Conservation (phyloP, 106 monocot species). For the Dendrobium chrysotoxum region DNA sequence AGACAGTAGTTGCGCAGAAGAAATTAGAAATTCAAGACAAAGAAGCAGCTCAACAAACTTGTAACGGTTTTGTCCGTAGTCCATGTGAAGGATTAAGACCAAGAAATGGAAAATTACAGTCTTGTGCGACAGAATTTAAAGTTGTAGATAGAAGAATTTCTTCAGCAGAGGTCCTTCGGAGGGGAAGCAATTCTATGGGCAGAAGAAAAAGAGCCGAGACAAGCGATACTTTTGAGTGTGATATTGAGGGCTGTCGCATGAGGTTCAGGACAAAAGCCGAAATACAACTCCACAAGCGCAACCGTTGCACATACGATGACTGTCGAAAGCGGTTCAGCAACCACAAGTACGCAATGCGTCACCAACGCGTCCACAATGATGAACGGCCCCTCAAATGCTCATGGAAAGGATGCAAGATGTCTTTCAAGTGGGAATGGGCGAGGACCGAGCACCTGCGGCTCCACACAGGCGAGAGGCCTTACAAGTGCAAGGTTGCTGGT, state of each 20-base stretch:
- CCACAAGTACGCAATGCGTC: conserved; percentile 29
- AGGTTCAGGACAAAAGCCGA: conserved; percentile 28
- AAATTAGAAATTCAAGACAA: not conserved
- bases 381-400: conserved; percentile 53
- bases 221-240: conserved; percentile 15
- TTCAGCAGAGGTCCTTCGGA: no score
- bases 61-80: conserved; percentile 45
- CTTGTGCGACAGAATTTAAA: no score
- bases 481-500: conserved; percentile 40
- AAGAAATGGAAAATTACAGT: conserved; percentile 14
- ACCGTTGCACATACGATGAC: conserved; percentile 35
- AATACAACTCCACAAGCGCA: conserved; percentile 30
- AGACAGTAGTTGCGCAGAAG: not conserved
- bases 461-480: conserved; percentile 62
- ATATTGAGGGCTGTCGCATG: conserved; percentile 35
- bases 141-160: no score
- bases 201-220: not conserved
- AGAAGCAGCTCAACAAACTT: not conserved
- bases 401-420: conserved; percentile 43
- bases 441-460: conserved; percentile 61
- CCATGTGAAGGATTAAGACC: conserved; percentile 91
- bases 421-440: conserved; percentile 77
- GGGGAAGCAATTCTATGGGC: not conserved
- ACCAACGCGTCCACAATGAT: conserved; percentile 47
- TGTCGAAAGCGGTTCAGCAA: conserved; percentile 45